Evolutionary conservation across 345 rosid genomes (phyloP).

Genomic region (Populus alba): DNA sequence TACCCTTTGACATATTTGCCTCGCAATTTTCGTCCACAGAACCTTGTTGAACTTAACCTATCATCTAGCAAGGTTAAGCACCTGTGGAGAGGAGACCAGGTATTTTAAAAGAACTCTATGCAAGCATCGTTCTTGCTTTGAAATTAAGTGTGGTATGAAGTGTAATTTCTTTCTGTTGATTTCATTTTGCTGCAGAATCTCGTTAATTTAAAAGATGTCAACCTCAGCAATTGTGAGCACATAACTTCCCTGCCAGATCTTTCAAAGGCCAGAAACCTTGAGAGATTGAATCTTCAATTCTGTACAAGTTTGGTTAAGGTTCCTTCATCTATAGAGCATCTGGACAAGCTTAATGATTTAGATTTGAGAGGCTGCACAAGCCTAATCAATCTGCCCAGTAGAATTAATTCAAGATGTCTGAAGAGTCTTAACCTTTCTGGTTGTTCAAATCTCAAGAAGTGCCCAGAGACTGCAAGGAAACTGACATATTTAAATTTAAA

Average conservation of each 20-base stretch:
- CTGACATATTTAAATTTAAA: constrained; percentile 2
- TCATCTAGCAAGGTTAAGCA: constrained; percentile 3
- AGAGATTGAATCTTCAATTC: not conserved
- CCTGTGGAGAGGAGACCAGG: constrained; percentile 11
- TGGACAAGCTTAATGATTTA: not conserved
- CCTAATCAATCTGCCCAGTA: not conserved
- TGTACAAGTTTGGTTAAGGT: not conserved
- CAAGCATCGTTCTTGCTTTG: too few relatives aligned
- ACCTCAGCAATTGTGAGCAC: not conserved
- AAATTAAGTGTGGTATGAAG: too few relatives aligned
- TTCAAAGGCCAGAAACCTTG: not conserved
- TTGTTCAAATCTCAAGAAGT: constrained; percentile 2
- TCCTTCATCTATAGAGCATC: not conserved
- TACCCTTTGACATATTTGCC: constrained; percentile 13
- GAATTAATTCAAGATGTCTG: not conserved
- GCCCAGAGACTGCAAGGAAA: not conserved
- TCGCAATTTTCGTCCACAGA: not conserved
- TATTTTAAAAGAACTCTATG: not conserved
- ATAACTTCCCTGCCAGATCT: not conserved
- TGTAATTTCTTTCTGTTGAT: too few relatives aligned
- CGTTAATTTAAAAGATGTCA: not conserved
- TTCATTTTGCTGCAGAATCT: not conserved
- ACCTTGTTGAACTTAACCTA: constrained; percentile 10
- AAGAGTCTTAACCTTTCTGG: constrained; percentile 6
- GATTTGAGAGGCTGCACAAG: not conserved